Evolutionary conservation across 2,329 filamentous ascomycete species (phyloP).

Genomic region (Cadophora gregata): DNA sequence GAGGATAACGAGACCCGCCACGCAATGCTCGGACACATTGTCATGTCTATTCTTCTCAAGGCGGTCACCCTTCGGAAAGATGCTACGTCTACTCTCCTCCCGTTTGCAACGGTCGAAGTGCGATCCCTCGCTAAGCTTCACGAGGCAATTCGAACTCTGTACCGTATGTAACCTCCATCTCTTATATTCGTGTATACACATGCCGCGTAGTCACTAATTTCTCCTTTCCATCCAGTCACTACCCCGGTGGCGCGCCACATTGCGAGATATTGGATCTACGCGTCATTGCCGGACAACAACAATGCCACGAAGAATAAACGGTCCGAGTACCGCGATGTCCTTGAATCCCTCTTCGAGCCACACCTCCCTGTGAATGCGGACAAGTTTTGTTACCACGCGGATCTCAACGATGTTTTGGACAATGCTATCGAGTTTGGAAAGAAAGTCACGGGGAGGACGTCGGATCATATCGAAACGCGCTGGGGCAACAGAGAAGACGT

Average conservation of each 20-base stretch:
- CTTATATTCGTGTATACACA: not conserved
- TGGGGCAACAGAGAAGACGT: conserved; percentile 7
- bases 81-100: not conserved
- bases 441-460: not conserved
- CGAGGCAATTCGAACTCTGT: not conserved
- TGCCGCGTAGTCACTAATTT: not conserved
- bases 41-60: conserved; percentile 2
- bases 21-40: not conserved
- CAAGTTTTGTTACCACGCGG: not conserved
- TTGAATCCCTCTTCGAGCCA: conserved; percentile 3
- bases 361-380: not conserved
- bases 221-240: not conserved
- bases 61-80: not conserved
- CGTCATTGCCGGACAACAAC: not conserved
- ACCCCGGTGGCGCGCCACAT: not conserved
- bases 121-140: not conserved
- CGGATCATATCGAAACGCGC: not conserved
- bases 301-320: no score
- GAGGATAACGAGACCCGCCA: not conserved
- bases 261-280: not conserved
- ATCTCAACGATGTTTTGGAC: not conserved
- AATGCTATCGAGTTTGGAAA: conserved; percentile 9
- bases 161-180: not conserved
- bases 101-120: not conserved
- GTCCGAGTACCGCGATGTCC: not conserved